Evolutionary conservation across 2,329 filamentous ascomycete species (phyloP), one percentile per base, ranked within the genome.

Genomic region (Hypoxylon sp.): DNA sequence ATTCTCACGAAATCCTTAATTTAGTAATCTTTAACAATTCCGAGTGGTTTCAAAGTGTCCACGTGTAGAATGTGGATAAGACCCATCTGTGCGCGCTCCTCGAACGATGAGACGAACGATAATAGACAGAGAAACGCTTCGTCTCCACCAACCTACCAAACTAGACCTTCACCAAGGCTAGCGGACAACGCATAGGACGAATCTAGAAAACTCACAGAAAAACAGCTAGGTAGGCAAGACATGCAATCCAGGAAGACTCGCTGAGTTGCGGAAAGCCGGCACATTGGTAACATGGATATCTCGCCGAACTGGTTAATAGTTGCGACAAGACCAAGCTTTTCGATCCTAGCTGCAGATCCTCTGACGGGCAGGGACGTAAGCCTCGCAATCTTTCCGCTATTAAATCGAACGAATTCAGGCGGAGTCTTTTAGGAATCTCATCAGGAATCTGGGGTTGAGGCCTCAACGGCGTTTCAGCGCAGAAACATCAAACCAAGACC

Each of bases 341-440:
- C n/a, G n/a, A 68, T 68, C 68, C 68, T 49, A 19, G 68, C 2
- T 14, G 68, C 56, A 66, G 68, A 70, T 70, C 68, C 38, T 62
- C 28, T 52, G 14, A 64, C 65, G 48, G 10, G 14, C 56, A 50
- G 25, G 59, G 45, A 51, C 41, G 28, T 55, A 25, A 14, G 41
- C 49, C 43, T 53, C 45, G 23, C 19, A 21, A 48, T 60, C 38
- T 57, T 48, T 51, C 32, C 25, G 23, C 32, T 23, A 36, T 28
- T 43, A 25, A 38, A 51, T 56, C 32, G 50, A 55, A 63, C 13
- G 30, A 51, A 55, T 19, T 19, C n/a, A 25, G 56, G 55, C 49
- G 46, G 50, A 50, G 66, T 66, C 38, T 36, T 2, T 7, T 10
- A 43, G 9, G 7, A 43, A 43, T 43, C 38, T 43, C 1, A 51